These are phyloP conservation scores for Vitis cinerea DNA, from an alignment of 164 flowering plant genomes.

Conservation along the genomic window DNA sequence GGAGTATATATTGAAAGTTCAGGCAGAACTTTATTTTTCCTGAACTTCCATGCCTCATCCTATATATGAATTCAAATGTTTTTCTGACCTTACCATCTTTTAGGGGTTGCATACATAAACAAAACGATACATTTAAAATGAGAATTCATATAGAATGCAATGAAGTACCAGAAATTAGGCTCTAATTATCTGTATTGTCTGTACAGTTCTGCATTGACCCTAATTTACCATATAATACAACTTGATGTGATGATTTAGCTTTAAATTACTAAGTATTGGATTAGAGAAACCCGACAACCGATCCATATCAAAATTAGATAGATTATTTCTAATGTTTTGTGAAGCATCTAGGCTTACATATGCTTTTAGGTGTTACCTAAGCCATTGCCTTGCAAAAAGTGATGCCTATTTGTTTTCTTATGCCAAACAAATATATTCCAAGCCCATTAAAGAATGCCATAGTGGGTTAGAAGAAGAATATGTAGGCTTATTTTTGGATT, in stretches of 20 bases:
- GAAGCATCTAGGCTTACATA: slow-evolving; percentile 4
- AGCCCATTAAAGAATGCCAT: background rate
- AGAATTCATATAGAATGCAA: no score
- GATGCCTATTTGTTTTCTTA: background rate
- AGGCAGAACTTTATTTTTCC: no score
- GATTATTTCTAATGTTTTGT: background rate
- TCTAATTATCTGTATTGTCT: background rate
- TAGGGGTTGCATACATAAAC: no score
- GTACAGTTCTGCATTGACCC: background rate
- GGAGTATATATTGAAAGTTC: no score
- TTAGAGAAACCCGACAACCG: background rate
- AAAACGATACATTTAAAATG: no score
- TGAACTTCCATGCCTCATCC: no score
- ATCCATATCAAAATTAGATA: background rate
- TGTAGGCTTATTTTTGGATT: no score
- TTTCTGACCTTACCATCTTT: no score
- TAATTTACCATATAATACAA: background rate
- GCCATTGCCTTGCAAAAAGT: slow-evolving; percentile 15
- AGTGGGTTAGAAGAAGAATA: background rate
- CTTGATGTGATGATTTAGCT: background rate
- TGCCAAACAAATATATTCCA: background rate
- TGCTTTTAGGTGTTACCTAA: background rate
- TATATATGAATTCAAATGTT: no score
- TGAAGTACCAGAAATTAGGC: background rate
- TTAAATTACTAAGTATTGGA: background rate